Evolutionary conservation across 2,329 filamentous ascomycete species (phyloP), one percentile per base, ranked within the genome.

Genomic region (Sarocladium kiliense): DNA sequence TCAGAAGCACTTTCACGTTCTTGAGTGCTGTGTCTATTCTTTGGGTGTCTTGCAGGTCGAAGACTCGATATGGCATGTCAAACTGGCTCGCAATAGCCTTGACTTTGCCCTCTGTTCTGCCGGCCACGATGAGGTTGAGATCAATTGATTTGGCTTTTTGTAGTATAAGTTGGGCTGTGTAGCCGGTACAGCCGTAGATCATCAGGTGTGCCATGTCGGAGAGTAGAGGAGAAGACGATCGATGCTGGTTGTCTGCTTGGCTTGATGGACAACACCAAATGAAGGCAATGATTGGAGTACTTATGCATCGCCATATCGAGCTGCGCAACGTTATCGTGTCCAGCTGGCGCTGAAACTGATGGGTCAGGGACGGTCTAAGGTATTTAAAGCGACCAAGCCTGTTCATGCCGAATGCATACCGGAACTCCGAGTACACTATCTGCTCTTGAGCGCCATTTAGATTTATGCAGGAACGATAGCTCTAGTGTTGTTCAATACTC

Each of bases 161-260:
- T 44, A 54, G 56, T 14, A 51, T 58, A n/a, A 64, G 44, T 18
- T 59, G 56, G 21, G 58, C 61, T 10, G 61, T 62, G 25, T 64
- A 64, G 2, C 62, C 61, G 1, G 57, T 60, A 14, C 59, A 58
- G 2, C 62, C 62, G 49, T 64, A 63, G 2, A 64, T 60, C 54
- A 63, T 55, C 2, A 60, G 12, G 2, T 19, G 14, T 11, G 53
- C 10, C 57, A 57, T 60, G 55, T 7, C 30, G 44, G 10, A 12
- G 25, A 32, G 41, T n/a, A n/a, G n/a, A n/a, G n/a, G n/a, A n/a
- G n/a, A n/a, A n/a, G n/a, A n/a, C n/a, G n/a, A n/a, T n/a, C n/a
- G n/a, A n/a, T n/a, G n/a, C n/a, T n/a, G n/a, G n/a, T n/a, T 41
- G 6, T 41, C 9, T 41, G 37, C 10, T 41, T 18, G 9, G 37